Conservation (phyloP, 1,139 yeast genomes). For the Sugiyamaella castrensis region DNA sequence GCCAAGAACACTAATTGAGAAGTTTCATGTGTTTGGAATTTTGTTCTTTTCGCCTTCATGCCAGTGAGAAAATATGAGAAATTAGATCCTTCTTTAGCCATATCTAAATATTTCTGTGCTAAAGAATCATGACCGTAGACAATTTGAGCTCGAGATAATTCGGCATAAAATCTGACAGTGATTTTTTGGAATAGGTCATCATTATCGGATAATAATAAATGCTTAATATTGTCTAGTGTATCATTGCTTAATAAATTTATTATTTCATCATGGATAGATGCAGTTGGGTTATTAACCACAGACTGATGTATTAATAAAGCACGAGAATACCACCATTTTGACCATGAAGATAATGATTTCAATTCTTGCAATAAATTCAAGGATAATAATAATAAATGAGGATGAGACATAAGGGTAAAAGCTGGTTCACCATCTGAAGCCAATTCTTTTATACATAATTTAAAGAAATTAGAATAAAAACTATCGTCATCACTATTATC, state of each 20-base stretch:
- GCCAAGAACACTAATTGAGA: constrained; percentile 82
- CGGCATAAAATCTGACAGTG: constrained; percentile 49
- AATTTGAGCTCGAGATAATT: constrained; percentile 55
- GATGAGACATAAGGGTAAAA: constrained; percentile 33
- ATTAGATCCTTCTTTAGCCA: constrained; percentile 54
- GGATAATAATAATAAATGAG: constrained; percentile 34
- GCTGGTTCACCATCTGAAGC: constrained; percentile 37
- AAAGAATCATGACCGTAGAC: constrained; percentile 59
- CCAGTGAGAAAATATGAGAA: constrained; percentile 75
- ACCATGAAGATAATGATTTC: constrained; percentile 4
- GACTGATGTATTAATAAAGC: constrained; percentile 39
- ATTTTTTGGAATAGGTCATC: constrained; percentile 11
- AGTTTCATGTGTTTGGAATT: constrained; percentile 67
- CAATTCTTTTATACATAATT: constrained; percentile 15
- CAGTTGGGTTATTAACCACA: constrained; percentile 31
- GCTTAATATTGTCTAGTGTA: constrained; percentile 21
- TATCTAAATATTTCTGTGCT: constrained; percentile 50
- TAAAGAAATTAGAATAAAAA: neutral
- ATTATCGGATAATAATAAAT: neutral
- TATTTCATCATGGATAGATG: constrained; percentile 33
- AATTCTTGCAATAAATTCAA: constrained; percentile 24
- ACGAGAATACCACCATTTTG: constrained; percentile 38
- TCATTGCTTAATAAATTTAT: constrained; percentile 26
- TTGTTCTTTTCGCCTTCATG: constrained; percentile 83
- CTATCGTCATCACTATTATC: neutral